Evolutionary conservation across 805 yeast species (phyloP).

Genomic region (Ogataea saltuana): DNA sequence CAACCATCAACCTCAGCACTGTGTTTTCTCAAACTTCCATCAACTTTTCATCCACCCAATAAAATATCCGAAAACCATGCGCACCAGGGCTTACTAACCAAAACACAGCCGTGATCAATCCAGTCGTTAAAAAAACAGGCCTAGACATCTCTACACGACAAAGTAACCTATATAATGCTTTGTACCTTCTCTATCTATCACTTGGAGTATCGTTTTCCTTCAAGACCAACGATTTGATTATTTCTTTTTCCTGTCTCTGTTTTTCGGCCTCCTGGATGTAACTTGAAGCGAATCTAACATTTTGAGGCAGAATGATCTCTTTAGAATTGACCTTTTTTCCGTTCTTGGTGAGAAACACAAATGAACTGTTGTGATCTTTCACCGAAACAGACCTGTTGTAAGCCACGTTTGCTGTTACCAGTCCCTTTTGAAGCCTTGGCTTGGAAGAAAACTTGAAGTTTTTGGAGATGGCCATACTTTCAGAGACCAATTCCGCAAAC

Average conservation of each 20-base stretch:
- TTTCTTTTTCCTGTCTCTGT: slow-evolving; percentile 53
- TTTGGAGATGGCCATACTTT: slow-evolving; percentile 38
- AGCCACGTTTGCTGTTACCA: slow-evolving; percentile 30
- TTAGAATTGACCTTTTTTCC: slow-evolving; percentile 50
- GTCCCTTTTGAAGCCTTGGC: slow-evolving; percentile 20
- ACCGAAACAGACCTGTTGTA: slow-evolving; percentile 7
- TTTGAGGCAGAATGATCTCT: slow-evolving; percentile 51
- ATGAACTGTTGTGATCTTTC: slow-evolving; percentile 24
- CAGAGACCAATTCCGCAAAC: slow-evolving; percentile 52
- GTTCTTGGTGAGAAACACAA: slow-evolving; percentile 55
- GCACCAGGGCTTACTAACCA: slow-evolving; percentile 13
- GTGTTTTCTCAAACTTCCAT: slow-evolving; percentile 1
- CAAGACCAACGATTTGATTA: slow-evolving; percentile 56
- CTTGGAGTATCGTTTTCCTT: slow-evolving; percentile 21
- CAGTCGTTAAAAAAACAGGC: neutral
- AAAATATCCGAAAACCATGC: slow-evolving; percentile 12
- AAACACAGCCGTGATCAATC: neutral
- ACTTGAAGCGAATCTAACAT: slow-evolving; percentile 54
- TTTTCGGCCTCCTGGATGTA: slow-evolving; percentile 52
- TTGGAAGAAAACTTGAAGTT: slow-evolving; percentile 34
- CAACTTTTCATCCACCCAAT: slow-evolving; percentile 16
- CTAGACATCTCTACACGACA: neutral
- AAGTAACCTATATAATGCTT: too few relatives aligned
- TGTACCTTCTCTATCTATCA: slow-evolving; percentile 28
- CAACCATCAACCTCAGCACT: neutral